Percentiles rank a stretch among this genome's conserved stretches.
Evolutionary conservation across 1,139 yeast genomes (phyloP).

Genomic region (Geotrichum carabidarum): DNA sequence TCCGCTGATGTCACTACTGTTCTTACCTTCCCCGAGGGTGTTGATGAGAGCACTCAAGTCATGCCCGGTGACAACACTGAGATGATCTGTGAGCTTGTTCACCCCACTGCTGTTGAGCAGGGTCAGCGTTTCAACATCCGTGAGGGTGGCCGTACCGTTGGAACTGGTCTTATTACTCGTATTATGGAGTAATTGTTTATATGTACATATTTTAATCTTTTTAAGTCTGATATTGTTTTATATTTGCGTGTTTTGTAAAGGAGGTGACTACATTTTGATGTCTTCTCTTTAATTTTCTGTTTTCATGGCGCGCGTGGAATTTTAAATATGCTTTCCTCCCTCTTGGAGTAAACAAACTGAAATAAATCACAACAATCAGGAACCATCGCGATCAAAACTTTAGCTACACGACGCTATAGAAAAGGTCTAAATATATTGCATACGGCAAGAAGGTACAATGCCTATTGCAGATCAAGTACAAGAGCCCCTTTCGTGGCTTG

Average conservation of each 20-base stretch:
- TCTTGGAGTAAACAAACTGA: background rate
- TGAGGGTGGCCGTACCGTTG: slow-evolving; percentile 99
- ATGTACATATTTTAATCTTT: slow-evolving; percentile 2
- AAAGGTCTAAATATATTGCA: background rate
- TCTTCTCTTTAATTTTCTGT: background rate
- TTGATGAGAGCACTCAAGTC: slow-evolving; percentile 79
- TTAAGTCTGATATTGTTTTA: background rate
- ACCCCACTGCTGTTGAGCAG: slow-evolving; percentile 90
- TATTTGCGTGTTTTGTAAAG: background rate
- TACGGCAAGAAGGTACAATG: background rate
- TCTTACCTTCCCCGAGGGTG: slow-evolving; percentile 86
- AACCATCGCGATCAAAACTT: background rate
- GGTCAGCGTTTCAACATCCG: slow-evolving; percentile 98
- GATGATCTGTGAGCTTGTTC: slow-evolving; percentile 86
- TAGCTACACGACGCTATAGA: background rate
- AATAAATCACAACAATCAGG: background rate
- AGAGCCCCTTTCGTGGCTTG: slow-evolving; percentile 4
- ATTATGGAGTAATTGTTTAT: slow-evolving; percentile 57
- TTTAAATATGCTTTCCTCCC: background rate
- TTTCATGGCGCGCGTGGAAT: background rate
- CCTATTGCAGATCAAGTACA: background rate
- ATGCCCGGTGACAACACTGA: slow-evolving; percentile 98
- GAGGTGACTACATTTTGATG: background rate
- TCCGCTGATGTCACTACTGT: slow-evolving; percentile 94
- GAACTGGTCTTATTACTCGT: slow-evolving; percentile 96